Conservation (phyloP, 805 yeast species). For the Lipomyces orientalis region DNA sequence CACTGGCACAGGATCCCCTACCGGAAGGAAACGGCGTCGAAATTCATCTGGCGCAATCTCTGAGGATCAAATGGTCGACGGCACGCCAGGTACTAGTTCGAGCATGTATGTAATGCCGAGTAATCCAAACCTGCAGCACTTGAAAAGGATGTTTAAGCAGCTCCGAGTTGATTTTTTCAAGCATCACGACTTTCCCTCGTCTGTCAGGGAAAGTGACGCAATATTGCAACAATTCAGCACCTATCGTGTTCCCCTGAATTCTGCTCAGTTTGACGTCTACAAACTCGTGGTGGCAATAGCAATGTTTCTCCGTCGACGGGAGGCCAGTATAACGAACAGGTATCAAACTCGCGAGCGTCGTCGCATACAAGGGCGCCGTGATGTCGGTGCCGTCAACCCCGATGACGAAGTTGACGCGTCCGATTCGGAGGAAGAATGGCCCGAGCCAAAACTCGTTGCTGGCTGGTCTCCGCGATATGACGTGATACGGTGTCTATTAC, state of each 20-base stretch:
- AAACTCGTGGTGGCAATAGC: conserved; percentile 8
- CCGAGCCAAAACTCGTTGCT: neutral
- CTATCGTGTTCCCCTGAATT: conserved; percentile 11
- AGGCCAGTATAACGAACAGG: conserved; percentile 1
- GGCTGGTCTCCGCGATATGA: conserved; percentile 32
- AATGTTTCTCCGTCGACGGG: conserved; percentile 10
- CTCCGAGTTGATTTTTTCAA: conserved; percentile 1
- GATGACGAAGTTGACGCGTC: conserved; percentile 1
- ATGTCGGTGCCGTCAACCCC: neutral
- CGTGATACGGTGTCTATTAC: conserved; percentile 18
- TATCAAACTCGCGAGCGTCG: neutral
- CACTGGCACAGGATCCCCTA: neutral
- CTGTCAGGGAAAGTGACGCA: neutral
- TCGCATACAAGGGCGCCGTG: neutral
- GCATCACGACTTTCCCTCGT: neutral
- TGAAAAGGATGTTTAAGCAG: neutral
- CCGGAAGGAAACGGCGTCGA: conserved; percentile 1
- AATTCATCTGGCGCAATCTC: neutral
- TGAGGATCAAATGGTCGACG: neutral
- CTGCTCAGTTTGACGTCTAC: conserved; percentile 16
- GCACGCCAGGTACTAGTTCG: neutral
- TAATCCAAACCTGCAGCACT: neutral
- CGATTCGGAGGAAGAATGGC: neutral
- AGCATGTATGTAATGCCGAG: neutral
- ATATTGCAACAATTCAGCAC: neutral